Conservation (phyloP, 192 early-diverging fungal genomes). For the Entrophospora sp. region DNA sequence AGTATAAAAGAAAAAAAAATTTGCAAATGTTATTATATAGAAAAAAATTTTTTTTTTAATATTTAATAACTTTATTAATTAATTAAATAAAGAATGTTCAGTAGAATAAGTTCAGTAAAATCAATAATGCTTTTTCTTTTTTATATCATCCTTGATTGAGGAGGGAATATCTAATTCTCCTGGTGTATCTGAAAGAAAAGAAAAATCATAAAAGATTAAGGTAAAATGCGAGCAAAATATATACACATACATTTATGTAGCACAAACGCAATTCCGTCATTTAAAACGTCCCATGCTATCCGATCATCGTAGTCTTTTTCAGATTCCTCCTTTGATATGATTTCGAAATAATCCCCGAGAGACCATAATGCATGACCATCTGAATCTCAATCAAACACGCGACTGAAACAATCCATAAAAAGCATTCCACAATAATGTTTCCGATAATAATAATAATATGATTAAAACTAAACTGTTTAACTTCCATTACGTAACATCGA, state of each 20-base stretch:
- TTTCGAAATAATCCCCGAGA: conserved; percentile 14
- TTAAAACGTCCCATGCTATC: not conserved
- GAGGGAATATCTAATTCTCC: conserved; percentile 15
- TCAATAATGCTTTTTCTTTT: conserved; percentile 15
- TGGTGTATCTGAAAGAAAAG: conserved; percentile 13
- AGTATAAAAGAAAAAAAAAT: conserved; percentile 47
- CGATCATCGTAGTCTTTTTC: conserved; percentile 17
- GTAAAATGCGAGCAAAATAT: conserved; percentile 19
- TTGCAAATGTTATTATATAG: too few relatives aligned
- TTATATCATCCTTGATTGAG: conserved; percentile 14
- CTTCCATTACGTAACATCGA: conserved; percentile 7
- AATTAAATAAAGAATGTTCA: not conserved
- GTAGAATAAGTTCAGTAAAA: not conserved
- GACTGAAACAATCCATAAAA: conserved; percentile 18
- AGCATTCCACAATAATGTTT: conserved; percentile 1
- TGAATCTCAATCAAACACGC: conserved; percentile 1
- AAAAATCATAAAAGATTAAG: conserved; percentile 18
- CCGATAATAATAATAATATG: conserved; percentile 16
- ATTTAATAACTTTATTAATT: not conserved
- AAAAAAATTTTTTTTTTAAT: too few relatives aligned
- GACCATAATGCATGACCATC: not conserved
- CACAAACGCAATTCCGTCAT: conserved; percentile 10
- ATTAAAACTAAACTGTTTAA: conserved; percentile 18
- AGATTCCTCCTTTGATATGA: conserved; percentile 15
- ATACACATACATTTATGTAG: conserved; percentile 15